A percentile compares a stretch with the other conserved stretches of the same genome.
phyloP scores from a whole-genome alignment of 495 filamentous ascomycete genomes.

The Penicillium lividum region DNA sequence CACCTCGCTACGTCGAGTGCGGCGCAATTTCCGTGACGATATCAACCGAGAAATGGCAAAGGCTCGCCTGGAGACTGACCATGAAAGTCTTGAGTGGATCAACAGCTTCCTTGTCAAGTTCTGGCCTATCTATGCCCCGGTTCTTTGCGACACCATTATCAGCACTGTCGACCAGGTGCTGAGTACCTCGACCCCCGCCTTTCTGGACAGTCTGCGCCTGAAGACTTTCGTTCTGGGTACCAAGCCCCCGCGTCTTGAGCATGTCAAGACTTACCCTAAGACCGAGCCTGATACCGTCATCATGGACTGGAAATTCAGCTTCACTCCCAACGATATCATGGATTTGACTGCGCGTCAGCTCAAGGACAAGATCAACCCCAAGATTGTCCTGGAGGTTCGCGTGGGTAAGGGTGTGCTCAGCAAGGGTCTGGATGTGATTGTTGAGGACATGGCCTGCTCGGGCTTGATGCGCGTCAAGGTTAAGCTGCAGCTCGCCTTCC shows the following conservation, averaged over 20 bases:
- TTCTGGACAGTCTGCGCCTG: conserved; percentile 89
- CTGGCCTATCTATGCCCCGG: conserved; percentile 97
- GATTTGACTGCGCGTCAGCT: conserved; percentile 89
- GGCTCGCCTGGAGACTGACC: conserved; percentile 84
- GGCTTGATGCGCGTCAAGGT: conserved; percentile 96
- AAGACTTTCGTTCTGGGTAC: conserved; percentile 89
- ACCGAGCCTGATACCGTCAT: conserved; percentile 91
- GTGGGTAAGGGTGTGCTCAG: conserved; percentile 93
- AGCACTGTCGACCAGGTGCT: conserved; percentile 93
- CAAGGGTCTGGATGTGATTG: conserved; percentile 95
- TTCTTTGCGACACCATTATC: conserved; percentile 89
- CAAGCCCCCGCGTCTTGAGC: conserved; percentile 93
- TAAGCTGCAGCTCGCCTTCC: conserved; percentile 94
- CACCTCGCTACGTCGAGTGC: conserved; percentile 88
- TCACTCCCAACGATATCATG: conserved; percentile 89
- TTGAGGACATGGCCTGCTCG: conserved; percentile 94
- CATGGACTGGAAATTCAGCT: conserved; percentile 99
- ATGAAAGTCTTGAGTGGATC: conserved; percentile 96
- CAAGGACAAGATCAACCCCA: conserved; percentile 95
- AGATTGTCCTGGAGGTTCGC: conserved; percentile 89
- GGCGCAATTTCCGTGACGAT: conserved; percentile 95
- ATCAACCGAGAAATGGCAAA: conserved; percentile 91
- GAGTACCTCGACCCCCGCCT: conserved; percentile 84
- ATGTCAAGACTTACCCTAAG: conserved; percentile 97
- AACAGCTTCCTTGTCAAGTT: conserved; percentile 99